phyloP scores from a whole-genome alignment of 1,284 basidiomycete species.

The Ceratobasidium sp. region DNA sequence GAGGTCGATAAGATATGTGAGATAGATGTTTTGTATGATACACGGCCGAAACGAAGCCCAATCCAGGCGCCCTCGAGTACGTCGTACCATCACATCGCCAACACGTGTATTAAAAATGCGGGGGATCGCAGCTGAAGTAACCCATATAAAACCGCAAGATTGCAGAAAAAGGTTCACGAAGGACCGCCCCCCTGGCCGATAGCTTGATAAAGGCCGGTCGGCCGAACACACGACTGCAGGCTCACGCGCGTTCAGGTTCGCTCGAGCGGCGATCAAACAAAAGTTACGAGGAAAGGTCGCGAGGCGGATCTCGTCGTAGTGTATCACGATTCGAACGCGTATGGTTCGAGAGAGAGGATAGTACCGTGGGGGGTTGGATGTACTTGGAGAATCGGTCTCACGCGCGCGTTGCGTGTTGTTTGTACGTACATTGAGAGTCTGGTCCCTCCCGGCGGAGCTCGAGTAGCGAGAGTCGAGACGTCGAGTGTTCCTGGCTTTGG shows the following conservation, averaged over 20 bases:
- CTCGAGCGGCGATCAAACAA: constrained; percentile 29
- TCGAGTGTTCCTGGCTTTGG: too few relatives aligned
- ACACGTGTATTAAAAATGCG: constrained; percentile 21
- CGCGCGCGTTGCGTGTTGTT: background rate
- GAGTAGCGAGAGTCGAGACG: background rate
- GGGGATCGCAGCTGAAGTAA: constrained; percentile 18
- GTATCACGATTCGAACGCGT: constrained; percentile 27
- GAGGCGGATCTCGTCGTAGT: constrained; percentile 24
- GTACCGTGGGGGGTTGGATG: background rate
- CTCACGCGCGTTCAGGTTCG: constrained; percentile 26
- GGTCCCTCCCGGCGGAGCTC: background rate
- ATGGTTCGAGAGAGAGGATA: background rate
- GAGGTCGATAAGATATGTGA: constrained; percentile 30
- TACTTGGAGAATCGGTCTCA: constrained; percentile 3
- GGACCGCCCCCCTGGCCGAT: background rate
- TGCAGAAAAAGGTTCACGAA: background rate
- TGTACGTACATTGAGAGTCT: background rate
- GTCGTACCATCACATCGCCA: constrained; percentile 4
- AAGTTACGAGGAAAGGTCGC: background rate
- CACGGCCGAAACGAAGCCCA: background rate
- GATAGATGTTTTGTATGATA: constrained; percentile 24
- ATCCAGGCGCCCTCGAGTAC: background rate
- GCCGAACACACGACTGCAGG: constrained; percentile 15
- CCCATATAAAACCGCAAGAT: background rate
- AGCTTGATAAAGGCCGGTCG: constrained; percentile 15